Conservation (phyloP, 2,329 filamentous ascomycete genomes). For the Penicillium brevicompactum region DNA sequence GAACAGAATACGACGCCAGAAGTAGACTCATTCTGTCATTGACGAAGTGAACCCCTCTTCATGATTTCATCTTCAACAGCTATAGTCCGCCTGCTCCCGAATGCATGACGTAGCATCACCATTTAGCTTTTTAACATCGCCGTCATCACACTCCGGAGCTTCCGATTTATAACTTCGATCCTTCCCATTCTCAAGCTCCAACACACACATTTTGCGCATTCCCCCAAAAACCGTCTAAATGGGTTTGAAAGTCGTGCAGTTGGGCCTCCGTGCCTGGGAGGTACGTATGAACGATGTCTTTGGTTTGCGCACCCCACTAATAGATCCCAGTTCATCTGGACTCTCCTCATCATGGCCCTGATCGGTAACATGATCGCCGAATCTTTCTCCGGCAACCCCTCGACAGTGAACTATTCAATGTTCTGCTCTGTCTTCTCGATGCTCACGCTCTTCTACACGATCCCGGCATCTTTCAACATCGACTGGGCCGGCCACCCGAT, state of each 20-base stretch:
- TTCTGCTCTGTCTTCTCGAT: slow-evolving; percentile 52
- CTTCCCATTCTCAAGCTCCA: slow-evolving; percentile 3
- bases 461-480: slow-evolving; percentile 45
- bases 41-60: slow-evolving; percentile 7
- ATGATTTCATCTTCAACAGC: slow-evolving; percentile 11
- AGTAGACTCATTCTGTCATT: slow-evolving; percentile 14
- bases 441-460: slow-evolving; percentile 51
- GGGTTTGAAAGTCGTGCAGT: slow-evolving; percentile 29
- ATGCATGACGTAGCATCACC: slow-evolving; percentile 36
- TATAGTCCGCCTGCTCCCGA: slow-evolving; percentile 17
- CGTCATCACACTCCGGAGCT: slow-evolving; percentile 35
- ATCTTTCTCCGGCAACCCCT: slow-evolving; percentile 55
- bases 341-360: slow-evolving; percentile 62
- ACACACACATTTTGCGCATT: slow-evolving; percentile 3
- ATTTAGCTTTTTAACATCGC: slow-evolving; percentile 22
- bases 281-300: slow-evolving; percentile 19
- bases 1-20: background rate
- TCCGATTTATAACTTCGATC: slow-evolving; percentile 31
- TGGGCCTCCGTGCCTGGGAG: slow-evolving; percentile 37
- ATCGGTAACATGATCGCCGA: slow-evolving; percentile 64
- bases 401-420: slow-evolving; percentile 59
- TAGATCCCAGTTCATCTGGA: slow-evolving; percentile 57
- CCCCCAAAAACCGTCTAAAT: slow-evolving; percentile 22
- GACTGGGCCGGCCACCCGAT: slow-evolving; percentile 46
- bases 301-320: background rate